Base-by-base conservation (phyloP, 1,139 yeast genomes). In the Protomyces arabidopsidicola region DNA sequence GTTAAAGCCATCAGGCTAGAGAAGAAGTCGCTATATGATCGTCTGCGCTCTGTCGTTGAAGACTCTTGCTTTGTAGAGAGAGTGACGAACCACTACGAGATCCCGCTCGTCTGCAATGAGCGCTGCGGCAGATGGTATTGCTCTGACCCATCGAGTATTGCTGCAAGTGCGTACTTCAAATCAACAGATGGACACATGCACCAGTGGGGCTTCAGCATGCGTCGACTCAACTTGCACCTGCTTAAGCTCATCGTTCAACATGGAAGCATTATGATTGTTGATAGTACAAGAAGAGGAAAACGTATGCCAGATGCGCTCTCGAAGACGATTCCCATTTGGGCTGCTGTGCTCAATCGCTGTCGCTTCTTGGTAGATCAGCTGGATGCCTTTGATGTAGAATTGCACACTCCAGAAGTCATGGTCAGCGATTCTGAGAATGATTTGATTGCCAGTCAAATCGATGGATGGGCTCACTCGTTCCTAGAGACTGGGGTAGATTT, bases 101-200 rank as follows among this genome's bases (percentile, higher is more conserved):
- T 72, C 9, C 79, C 79, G 2, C 64, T 75, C 10, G 72, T 85
- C 1, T 88, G 96, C 2, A 90, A 90, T 72, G 95, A 88, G 72
- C 76, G 97, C 64, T 90, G 97, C 74, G 97, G 97, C 0, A 73
- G 84, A 14, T 90, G 97, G 97, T 90, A 90, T 70, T 82, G 86
- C 9, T 78, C 82, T 0, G 82, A 85, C 0, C 24, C 48, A 1
- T 63, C 67, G 0, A 65, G 70, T 0, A 76, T 74, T 38, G 59
- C 66, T 0, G 83, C 80, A 1, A 78, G 87, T 0, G 82, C 85
- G 16, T 90, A 90, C 71, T 90, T 90, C 77, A 90, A 90, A 71
- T 87, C 95, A 20, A 90, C 97, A 0, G 97, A 90, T 74, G 97
- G 97, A 0, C 97, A 90, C 71, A 84, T 84, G 0, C 81, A 82